Base-by-base conservation (phyloP, 1,284 basidiomycete species). In the Tilletia setariae region DNA sequence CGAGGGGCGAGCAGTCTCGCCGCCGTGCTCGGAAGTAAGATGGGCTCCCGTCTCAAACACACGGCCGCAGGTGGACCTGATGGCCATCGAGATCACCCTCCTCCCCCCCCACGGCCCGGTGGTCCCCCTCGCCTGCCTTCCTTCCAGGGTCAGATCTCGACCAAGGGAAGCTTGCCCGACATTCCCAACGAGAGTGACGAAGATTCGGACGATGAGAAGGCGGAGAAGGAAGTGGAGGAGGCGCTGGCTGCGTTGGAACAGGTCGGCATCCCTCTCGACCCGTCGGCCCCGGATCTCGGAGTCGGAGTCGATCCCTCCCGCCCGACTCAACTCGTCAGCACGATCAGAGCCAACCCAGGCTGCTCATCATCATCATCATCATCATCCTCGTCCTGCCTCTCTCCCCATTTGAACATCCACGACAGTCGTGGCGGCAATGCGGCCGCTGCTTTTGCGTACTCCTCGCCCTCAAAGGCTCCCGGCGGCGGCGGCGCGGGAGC, bases 101-200 rank as follows among this genome's bases (percentile, higher is more conserved):
- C 4, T 77, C 67, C 72, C 69, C 47, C 35, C 35, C 35, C 4
- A 40, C 85, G 89, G 43, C 87, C 88, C 13, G 83, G 83, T 28
- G 83, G 84, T 0, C 88, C 86, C 0, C 91, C 89, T 13, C 86
- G 91, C 21, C 90, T 94, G 69, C 93, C 92, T 0, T 93, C 91
- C 83, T 94, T 94, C 79, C 90, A 90, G 0, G 85, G 89, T 84
- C 90, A 89, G 23, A 85, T 91, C 46, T 90, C 86, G 9, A 87
- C 88, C 72, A 86, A 87, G 68, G 87, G 28, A 21, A 21, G 13
- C 28, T 25, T 61, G 13, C 56, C 56, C 28, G 56, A 32, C 28
- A 61, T 21, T 1, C 30, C 56, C n/a, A 11, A 49, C 11, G 56
- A 61, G 21, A 25, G 28, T 9, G 23, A 25, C 28, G 28, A 23